Evolutionary conservation across 108 stramenopile genomes (phyloP).

Genomic region (Mayamaea pseudoterrestris): DNA sequence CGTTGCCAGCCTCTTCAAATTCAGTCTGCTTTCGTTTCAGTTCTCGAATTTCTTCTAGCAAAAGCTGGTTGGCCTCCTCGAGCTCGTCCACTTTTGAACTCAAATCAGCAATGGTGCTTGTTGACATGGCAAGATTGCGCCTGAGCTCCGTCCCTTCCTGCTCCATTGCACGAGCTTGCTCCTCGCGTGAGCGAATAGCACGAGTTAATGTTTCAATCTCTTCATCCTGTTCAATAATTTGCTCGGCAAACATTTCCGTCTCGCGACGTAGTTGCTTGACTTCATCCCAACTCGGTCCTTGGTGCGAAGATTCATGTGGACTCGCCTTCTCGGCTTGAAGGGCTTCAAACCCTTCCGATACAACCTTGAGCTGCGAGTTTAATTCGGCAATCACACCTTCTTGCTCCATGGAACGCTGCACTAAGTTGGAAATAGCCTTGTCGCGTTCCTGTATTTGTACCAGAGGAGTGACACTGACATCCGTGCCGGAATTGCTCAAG

Average conservation of each 20-base stretch:
- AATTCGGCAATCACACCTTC: slow-evolving; percentile 25
- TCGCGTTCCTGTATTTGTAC: slow-evolving; percentile 33
- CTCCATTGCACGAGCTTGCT: background rate
- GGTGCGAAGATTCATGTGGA: too few relatives aligned
- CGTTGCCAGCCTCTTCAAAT: slow-evolving; percentile 1
- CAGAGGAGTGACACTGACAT: background rate
- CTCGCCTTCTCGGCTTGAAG: slow-evolving; percentile 4
- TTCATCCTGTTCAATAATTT: slow-evolving; percentile 79
- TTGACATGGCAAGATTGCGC: background rate
- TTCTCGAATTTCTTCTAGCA: slow-evolving; percentile 19
- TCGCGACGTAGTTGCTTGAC: slow-evolving; percentile 49
- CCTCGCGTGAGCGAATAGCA: slow-evolving; percentile 9
- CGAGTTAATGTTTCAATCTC: slow-evolving; percentile 44
- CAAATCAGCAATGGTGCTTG: slow-evolving; percentile 5
- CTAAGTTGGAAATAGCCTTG: slow-evolving; percentile 33
- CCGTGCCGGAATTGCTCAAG: background rate
- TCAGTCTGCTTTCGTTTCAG: slow-evolving; percentile 10
- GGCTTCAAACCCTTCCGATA: slow-evolving; percentile 17
- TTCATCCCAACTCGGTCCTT: slow-evolving; percentile 19
- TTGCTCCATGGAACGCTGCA: slow-evolving; percentile 33
- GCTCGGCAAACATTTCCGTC: slow-evolving; percentile 76
- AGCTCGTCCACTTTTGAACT: slow-evolving; percentile 33
- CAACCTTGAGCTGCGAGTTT: slow-evolving; percentile 10
- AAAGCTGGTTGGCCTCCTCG: slow-evolving; percentile 20
- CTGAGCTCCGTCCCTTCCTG: background rate